phyloP scores from a whole-genome alignment of 768 basidiomycete genomes.

The Imleria badia region DNA sequence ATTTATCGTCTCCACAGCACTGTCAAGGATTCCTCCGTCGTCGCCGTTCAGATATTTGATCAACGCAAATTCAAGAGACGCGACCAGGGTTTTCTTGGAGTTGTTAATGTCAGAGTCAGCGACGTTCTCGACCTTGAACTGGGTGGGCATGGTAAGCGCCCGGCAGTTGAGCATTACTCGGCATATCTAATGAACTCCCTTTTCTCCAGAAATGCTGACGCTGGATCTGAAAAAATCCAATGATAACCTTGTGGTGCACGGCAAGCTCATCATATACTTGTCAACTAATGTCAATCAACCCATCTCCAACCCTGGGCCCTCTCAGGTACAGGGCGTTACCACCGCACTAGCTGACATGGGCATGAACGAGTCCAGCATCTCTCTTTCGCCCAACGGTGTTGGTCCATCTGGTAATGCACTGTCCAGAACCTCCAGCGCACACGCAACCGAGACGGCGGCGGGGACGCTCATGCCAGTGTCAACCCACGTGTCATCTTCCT shows the following conservation, averaged over 20 bases:
- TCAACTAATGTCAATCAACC: slow-evolving; percentile 88
- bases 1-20: slow-evolving; percentile 48
- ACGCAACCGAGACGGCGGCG: slow-evolving; percentile 53
- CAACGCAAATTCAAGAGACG: slow-evolving; percentile 98
- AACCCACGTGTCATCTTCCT: slow-evolving; percentile 27
- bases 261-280: slow-evolving; percentile 94
- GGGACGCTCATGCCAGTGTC: slow-evolving; percentile 44
- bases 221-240: slow-evolving; percentile 98
- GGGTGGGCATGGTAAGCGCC: slow-evolving; percentile 83
- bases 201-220: slow-evolving; percentile 83
- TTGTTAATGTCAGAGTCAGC: slow-evolving; percentile 91
- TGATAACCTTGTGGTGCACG: slow-evolving; percentile 96
- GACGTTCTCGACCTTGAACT: slow-evolving; percentile 90
- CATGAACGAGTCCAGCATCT: slow-evolving; percentile 56
- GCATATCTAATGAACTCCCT: neutral
- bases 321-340: slow-evolving; percentile 60
- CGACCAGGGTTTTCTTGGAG: slow-evolving; percentile 97
- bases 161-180: neutral
- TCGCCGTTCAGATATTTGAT: slow-evolving; percentile 98
- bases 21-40: slow-evolving; percentile 96
- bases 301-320: slow-evolving; percentile 81
- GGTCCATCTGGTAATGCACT: slow-evolving; percentile 40
- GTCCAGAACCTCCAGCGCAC: slow-evolving; percentile 67
- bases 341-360: slow-evolving; percentile 61
- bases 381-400: slow-evolving; percentile 50